Conservation (phyloP, 2,329 filamentous ascomycete species). For the Penicillium sp. region DNA sequence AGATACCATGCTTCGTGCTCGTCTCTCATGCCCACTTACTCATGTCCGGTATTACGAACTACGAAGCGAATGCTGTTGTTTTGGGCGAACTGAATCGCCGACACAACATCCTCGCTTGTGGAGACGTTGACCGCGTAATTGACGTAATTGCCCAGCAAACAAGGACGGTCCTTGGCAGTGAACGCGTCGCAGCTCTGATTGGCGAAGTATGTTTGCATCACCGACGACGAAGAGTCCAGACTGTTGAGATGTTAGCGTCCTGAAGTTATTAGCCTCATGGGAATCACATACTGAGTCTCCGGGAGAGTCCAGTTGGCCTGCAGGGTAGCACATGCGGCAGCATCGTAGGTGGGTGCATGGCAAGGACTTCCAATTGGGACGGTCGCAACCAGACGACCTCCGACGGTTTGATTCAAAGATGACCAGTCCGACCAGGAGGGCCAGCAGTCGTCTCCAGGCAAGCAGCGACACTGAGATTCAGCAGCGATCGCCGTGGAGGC, state of each 20-base stretch:
- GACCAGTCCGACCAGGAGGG: neutral
- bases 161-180: constrained; percentile 27
- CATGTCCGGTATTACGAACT: constrained; percentile 45
- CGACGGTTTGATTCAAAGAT: neutral
- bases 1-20: constrained; percentile 44
- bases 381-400: neutral
- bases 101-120: constrained; percentile 23
- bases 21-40: constrained; percentile 46
- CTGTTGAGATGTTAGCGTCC: no score
- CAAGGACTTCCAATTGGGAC: neutral
- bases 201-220: constrained; percentile 41
- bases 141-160: constrained; percentile 30
- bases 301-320: neutral
- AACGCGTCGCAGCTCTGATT: constrained; percentile 47
- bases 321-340: neutral
- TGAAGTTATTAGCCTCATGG: no score
- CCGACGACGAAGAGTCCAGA: constrained; percentile 22
- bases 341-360: neutral
- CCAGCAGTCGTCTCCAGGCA: neutral
- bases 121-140: constrained; percentile 38
- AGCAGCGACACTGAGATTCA: neutral
- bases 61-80: constrained; percentile 54
- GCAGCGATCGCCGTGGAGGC: constrained; percentile 10
- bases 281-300: no score
- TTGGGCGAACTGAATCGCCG: constrained; percentile 41